Evolutionary conservation across 2,329 filamentous ascomycete genomes (phyloP).

Genomic region (Hirsutella minnesotensis): DNA sequence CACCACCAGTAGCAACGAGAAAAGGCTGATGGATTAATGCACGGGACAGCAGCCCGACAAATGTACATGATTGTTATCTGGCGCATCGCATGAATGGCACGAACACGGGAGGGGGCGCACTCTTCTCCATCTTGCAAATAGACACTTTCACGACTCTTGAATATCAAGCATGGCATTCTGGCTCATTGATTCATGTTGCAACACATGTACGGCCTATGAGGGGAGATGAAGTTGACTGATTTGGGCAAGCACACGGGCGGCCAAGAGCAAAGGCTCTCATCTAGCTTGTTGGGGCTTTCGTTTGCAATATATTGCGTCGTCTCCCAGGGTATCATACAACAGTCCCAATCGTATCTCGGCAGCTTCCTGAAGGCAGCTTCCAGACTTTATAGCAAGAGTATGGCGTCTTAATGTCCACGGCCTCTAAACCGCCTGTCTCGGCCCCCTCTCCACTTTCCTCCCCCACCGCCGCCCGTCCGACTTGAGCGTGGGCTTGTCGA

Average conservation of each 20-base stretch:
- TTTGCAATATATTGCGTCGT: neutral
- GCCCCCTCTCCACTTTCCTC: slow-evolving; percentile 26
- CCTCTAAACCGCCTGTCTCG: slow-evolving; percentile 22
- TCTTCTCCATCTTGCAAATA: neutral
- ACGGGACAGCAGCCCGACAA: neutral
- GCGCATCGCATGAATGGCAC: neutral
- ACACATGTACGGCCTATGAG: too few species aligned
- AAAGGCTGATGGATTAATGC: neutral
- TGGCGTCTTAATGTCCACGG: slow-evolving; percentile 16
- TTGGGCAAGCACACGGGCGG: too few species aligned
- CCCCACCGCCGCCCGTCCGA: slow-evolving; percentile 35
- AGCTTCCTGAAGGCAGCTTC: too few species aligned
- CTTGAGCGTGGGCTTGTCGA: slow-evolving; percentile 65
- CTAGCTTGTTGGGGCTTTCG: too few species aligned
- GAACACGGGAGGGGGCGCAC: neutral
- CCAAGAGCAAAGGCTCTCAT: too few species aligned
- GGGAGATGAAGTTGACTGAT: too few species aligned
- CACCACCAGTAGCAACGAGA: too few species aligned
- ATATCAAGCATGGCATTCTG: too few species aligned
- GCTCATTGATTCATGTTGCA: too few species aligned
- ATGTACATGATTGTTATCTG: neutral
- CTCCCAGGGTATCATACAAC: slow-evolving; percentile 1
- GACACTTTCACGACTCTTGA: neutral
- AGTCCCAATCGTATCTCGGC: neutral
- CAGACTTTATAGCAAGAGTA: too few species aligned